Percentiles rank a stretch among this genome's conserved stretches.
These are phyloP conservation scores for Teunomyces funiuensis DNA, from an alignment of 805 yeast species.

Conservation along the genomic window DNA sequence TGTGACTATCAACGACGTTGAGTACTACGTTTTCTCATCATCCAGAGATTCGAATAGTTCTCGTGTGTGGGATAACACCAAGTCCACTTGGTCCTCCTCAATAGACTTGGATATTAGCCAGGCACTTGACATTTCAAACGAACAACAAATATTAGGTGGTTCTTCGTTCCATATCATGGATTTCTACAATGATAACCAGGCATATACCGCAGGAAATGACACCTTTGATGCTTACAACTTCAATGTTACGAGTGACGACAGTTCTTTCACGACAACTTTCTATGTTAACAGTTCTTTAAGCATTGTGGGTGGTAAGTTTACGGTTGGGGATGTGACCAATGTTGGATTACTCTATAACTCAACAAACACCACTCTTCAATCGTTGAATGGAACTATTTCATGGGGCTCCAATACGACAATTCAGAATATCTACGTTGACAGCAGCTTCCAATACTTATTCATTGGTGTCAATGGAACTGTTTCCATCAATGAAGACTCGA, in stretches of 20 bases:
- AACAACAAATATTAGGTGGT: constrained; percentile 37
- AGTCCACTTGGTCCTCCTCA: constrained; percentile 33
- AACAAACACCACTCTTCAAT: constrained; percentile 14
- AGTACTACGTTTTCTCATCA: constrained; percentile 42
- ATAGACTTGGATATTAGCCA: constrained; percentile 33
- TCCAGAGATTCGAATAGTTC: constrained; percentile 22
- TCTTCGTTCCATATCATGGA: constrained; percentile 36
- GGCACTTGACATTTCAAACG: constrained; percentile 20
- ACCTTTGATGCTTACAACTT: constrained; percentile 23
- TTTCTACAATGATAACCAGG: constrained; percentile 25
- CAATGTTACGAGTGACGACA: constrained; percentile 17
- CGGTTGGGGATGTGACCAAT: constrained; percentile 20
- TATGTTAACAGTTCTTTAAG: constrained; percentile 50
- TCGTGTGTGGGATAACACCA: constrained; percentile 43
- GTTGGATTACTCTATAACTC: constrained; percentile 30
- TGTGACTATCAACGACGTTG: constrained; percentile 36
- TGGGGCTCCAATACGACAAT: constrained; percentile 29
- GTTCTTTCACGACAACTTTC: constrained; percentile 30
- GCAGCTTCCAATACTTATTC: constrained; percentile 33
- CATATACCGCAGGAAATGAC: constrained; percentile 19
- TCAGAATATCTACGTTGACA: constrained; percentile 36
- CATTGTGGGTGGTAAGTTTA: constrained; percentile 62
- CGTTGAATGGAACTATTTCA: constrained; percentile 21
- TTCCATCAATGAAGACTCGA: constrained; percentile 15
- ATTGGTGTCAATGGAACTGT: constrained; percentile 48